These are phyloP conservation scores for Moelleriella libera DNA, from an alignment of 2,329 filamentous ascomycete species.

Conservation along the genomic window DNA sequence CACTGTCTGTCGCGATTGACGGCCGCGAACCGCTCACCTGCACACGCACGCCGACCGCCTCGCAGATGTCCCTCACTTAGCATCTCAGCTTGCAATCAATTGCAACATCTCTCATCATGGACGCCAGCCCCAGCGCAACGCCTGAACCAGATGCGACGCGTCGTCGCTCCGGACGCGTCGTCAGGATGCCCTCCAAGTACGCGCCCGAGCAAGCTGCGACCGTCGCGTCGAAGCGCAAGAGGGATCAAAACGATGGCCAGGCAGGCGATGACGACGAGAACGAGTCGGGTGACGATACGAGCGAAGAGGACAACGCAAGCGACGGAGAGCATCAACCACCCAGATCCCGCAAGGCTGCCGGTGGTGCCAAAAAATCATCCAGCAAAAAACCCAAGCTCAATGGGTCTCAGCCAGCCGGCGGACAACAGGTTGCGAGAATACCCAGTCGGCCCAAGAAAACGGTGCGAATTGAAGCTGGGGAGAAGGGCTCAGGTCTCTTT, in stretches of 20 bases:
- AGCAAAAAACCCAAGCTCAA: slow-evolving; percentile 52
- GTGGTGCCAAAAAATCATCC: slow-evolving; percentile 39
- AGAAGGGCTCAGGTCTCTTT: slow-evolving; percentile 40
- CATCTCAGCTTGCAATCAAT: slow-evolving; percentile 1
- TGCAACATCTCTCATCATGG: slow-evolving; percentile 7
- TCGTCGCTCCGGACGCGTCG: slow-evolving; percentile 57
- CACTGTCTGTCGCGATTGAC: slow-evolving; percentile 1
- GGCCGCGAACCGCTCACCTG: background rate
- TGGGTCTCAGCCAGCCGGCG: slow-evolving; percentile 26
- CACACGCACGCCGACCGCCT: background rate
- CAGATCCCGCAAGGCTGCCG: slow-evolving; percentile 23
- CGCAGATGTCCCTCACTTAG: slow-evolving; percentile 8
- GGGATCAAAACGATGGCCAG: slow-evolving; percentile 32
- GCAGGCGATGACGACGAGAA: slow-evolving; percentile 33
- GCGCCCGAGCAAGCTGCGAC: slow-evolving; percentile 29
- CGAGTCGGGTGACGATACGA: slow-evolving; percentile 30
- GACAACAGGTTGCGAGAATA: slow-evolving; percentile 25
- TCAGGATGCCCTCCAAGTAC: slow-evolving; percentile 46
- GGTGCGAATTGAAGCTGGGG: slow-evolving; percentile 34
- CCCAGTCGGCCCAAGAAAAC: slow-evolving; percentile 43
- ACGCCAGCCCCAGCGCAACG: slow-evolving; percentile 7
- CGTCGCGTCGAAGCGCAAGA: slow-evolving; percentile 42
- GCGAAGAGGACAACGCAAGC: slow-evolving; percentile 32
- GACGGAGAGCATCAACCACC: slow-evolving; percentile 24
- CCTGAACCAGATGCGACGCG: slow-evolving; percentile 36